Percentiles rank a stretch among this genome's conserved stretches.
These are phyloP conservation scores for Piedraia hortae DNA, from an alignment of 2,329 filamentous ascomycete genomes.

Conservation along the genomic window DNA sequence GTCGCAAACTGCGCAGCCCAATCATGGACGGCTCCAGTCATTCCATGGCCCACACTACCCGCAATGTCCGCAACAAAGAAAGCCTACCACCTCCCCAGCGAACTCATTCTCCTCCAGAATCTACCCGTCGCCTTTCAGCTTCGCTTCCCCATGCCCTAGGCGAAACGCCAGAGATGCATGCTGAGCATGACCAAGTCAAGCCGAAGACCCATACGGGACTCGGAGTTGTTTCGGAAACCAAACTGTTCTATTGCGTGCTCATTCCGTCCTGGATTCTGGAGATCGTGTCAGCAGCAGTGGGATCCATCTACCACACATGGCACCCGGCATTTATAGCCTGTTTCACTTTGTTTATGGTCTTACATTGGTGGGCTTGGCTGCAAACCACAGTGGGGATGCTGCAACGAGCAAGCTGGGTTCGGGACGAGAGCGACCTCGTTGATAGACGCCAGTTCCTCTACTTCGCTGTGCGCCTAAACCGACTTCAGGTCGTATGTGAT, in stretches of 20 bases:
- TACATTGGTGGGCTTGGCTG: constrained; percentile 11
- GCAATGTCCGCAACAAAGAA: no score
- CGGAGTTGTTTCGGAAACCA: constrained; percentile 5
- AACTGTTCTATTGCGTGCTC: constrained; percentile 10
- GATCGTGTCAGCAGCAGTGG: constrained; percentile 8
- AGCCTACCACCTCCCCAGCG: no score
- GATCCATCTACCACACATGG: constrained; percentile 4
- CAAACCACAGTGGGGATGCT: constrained; percentile 11
- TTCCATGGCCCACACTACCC: no score
- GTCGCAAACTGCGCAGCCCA: no score
- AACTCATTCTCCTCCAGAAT: neutral
- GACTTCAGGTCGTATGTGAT: constrained; percentile 9
- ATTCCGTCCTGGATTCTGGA: constrained; percentile 8
- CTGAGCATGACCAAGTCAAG: constrained; percentile 5
- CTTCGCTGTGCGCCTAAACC: constrained; percentile 10
- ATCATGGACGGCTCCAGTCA: no score
- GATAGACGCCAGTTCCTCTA: constrained; percentile 10
- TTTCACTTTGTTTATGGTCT: constrained; percentile 7
- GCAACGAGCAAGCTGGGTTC: constrained; percentile 11
- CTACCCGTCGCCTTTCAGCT: constrained; percentile 1
- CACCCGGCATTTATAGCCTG: constrained; percentile 7
- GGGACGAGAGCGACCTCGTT: constrained; percentile 10
- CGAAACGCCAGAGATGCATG: constrained; percentile 9
- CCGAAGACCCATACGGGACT: constrained; percentile 10
- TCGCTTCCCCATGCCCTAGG: constrained; percentile 5